Percentiles rank a stretch among this genome's conserved stretches.
These are phyloP conservation scores for Reutealis trisperma DNA, from an alignment of 345 rosid species.

Conservation along the genomic window DNA sequence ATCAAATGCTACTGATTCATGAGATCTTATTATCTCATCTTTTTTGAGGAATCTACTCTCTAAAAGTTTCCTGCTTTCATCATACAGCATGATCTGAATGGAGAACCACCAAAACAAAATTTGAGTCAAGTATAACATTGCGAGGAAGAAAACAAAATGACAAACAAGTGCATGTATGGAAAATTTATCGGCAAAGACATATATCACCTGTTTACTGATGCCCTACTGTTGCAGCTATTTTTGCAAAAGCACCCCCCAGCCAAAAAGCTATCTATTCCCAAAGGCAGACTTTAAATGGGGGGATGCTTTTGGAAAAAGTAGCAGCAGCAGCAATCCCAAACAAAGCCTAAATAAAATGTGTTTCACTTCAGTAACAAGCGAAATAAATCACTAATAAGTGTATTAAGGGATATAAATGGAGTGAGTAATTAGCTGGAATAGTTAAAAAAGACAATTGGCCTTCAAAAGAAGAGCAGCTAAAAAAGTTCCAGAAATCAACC, in stretches of 20 bases:
- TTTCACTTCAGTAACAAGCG: not conserved
- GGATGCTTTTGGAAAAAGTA: not conserved
- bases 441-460: constrained; percentile 10
- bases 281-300: not conserved
- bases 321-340: not conserved
- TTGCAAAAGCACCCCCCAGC: not conserved
- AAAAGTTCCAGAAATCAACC: constrained; percentile 35
- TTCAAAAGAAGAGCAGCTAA: constrained; percentile 1
- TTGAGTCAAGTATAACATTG: constrained; percentile 10
- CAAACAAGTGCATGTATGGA: not conserved
- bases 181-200: not conserved
- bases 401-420: not conserved
- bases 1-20: constrained; percentile 44
- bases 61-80: constrained; percentile 44
- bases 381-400: not conserved
- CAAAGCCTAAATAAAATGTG: not conserved
- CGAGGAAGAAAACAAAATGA: constrained; percentile 11
- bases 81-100: constrained; percentile 53
- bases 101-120: constrained; percentile 15
- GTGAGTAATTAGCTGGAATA: constrained; percentile 6
- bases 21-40: constrained; percentile 47
- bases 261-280: not conserved
- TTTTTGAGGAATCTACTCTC: constrained; percentile 50
- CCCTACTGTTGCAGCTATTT: not conserved
- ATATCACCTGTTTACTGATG: not conserved